phyloP scores from a whole-genome alignment of 2,329 filamentous ascomycete genomes.

The Leptodontidium sp. region DNA sequence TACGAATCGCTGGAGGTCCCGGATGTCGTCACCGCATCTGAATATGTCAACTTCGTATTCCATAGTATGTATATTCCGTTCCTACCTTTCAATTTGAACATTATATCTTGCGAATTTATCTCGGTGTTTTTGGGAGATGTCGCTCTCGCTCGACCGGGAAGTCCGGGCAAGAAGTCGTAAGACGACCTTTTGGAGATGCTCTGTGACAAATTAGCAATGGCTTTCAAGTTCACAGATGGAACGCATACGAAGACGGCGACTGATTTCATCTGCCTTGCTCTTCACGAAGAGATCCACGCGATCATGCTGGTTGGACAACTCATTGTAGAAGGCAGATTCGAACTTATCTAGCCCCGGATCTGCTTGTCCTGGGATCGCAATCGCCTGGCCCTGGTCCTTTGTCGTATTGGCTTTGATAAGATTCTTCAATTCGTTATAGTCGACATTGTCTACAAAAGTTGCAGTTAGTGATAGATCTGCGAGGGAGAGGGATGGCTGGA shows the following conservation, averaged over 20 bases:
- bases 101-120: conserved; percentile 44
- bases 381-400: conserved; percentile 71
- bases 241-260: conserved; percentile 69
- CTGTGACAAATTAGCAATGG: conserved; percentile 32
- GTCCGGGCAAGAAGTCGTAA: conserved; percentile 41
- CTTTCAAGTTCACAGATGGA: neutral
- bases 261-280: conserved; percentile 82
- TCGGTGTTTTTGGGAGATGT: conserved; percentile 42
- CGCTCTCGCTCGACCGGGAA: conserved; percentile 31
- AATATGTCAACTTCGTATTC: conserved; percentile 25
- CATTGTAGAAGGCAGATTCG: conserved; percentile 74
- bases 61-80: neutral
- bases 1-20: conserved; percentile 74
- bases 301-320: conserved; percentile 78
- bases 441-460: conserved; percentile 74
- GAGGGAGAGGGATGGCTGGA: conserved; percentile 4
- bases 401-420: conserved; percentile 84
- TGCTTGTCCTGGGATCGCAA: conserved; percentile 77
- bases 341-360: conserved; percentile 68
- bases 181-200: conserved; percentile 39
- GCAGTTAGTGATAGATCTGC: conserved; percentile 26
- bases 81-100: conserved; percentile 43
- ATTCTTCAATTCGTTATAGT: conserved; percentile 87
- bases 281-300: conserved; percentile 80
- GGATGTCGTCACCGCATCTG: conserved; percentile 75